Percentiles rank a stretch among this genome's conserved stretches.
phyloP scores from a whole-genome alignment of 2,329 filamentous ascomycete genomes.

The Ampelomyces quisqualis region DNA sequence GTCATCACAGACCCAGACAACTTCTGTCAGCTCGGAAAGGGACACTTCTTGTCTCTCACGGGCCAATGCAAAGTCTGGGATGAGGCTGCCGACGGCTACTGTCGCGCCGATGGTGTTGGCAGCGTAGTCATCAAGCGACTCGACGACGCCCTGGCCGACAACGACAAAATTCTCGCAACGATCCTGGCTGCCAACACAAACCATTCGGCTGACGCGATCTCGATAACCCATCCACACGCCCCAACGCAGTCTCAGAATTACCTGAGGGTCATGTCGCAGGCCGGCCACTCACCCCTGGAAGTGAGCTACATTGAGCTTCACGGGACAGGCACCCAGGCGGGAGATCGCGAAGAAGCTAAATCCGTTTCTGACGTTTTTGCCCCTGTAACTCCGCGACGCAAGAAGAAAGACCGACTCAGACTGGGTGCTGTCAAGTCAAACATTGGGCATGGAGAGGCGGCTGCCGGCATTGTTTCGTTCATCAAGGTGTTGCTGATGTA shows the following conservation, averaged over 20 bases:
- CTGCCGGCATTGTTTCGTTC: slow-evolving; percentile 31
- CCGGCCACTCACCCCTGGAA: slow-evolving; percentile 39
- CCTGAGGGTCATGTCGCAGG: slow-evolving; percentile 23
- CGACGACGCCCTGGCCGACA: slow-evolving; percentile 36
- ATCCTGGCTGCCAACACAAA: slow-evolving; percentile 45
- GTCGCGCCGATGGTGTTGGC: slow-evolving; percentile 35
- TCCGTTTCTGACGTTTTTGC: slow-evolving; percentile 19
- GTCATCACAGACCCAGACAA: slow-evolving; percentile 38
- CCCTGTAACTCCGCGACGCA: slow-evolving; percentile 5
- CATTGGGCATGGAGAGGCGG: slow-evolving; percentile 41
- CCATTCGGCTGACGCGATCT: slow-evolving; percentile 40
- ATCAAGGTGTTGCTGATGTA: slow-evolving; percentile 43
- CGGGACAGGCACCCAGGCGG: slow-evolving; percentile 34
- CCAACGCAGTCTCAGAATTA: slow-evolving; percentile 17
- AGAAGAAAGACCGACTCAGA: slow-evolving; percentile 12
- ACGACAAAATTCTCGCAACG: slow-evolving; percentile 39
- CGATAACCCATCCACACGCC: slow-evolving; percentile 30
- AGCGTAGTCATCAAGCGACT: slow-evolving; percentile 38
- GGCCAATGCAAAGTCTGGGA: slow-evolving; percentile 38
- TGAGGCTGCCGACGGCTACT: slow-evolving; percentile 40
- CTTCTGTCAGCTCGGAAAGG: slow-evolving; percentile 45
- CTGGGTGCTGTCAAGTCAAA: slow-evolving; percentile 38
- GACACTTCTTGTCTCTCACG: slow-evolving; percentile 29
- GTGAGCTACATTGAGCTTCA: slow-evolving; percentile 32
- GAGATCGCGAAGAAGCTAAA: slow-evolving; percentile 24